A percentile compares a stretch with the other conserved stretches of the same genome.
These are phyloP conservation scores for Gloeopeniophorella convolvens DNA, from an alignment of 768 basidiomycete genomes.

Conservation along the genomic window DNA sequence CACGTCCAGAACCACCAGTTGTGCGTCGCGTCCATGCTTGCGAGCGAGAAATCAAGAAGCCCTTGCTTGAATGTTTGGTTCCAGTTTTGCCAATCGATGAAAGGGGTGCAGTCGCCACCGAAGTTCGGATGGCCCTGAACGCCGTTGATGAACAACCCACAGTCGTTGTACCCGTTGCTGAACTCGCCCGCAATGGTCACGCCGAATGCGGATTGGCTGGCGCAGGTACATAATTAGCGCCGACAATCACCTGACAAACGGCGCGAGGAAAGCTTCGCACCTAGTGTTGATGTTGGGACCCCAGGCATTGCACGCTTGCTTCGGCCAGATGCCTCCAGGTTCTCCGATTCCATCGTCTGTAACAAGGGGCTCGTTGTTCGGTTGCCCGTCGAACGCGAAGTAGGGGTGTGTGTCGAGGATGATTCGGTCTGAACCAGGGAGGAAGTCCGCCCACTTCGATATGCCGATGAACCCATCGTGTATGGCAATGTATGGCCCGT, in stretches of 20 bases:
- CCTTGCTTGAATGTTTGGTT: slow-evolving; percentile 44
- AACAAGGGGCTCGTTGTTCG: slow-evolving; percentile 14
- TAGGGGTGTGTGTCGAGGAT: slow-evolving; percentile 49
- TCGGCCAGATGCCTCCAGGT: slow-evolving; percentile 24
- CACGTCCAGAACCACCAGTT: slow-evolving; percentile 79
- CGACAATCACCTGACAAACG: neutral
- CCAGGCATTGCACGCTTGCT: slow-evolving; percentile 36
- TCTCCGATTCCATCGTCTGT: slow-evolving; percentile 32
- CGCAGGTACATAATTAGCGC: neutral
- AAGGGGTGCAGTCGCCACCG: slow-evolving; percentile 34
- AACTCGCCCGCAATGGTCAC: slow-evolving; percentile 74
- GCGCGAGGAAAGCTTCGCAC: slow-evolving; percentile 27
- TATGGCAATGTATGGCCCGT: slow-evolving; percentile 53
- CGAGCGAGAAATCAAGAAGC: slow-evolving; percentile 43
- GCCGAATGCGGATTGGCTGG: slow-evolving; percentile 51
- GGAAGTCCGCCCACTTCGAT: slow-evolving; percentile 36
- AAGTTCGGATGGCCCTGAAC: slow-evolving; percentile 22
- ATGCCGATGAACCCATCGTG: slow-evolving; percentile 54
- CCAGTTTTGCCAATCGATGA: slow-evolving; percentile 49
- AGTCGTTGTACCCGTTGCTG: slow-evolving; percentile 59
- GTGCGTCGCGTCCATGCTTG: slow-evolving; percentile 60
- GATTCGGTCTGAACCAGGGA: slow-evolving; percentile 37
- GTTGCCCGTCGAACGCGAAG: slow-evolving; percentile 23
- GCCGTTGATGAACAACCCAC: slow-evolving; percentile 46
- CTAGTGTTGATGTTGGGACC: slow-evolving; percentile 35